phyloP scores from a whole-genome alignment of 495 filamentous ascomycete species.

The Penicillium diatomitis region DNA sequence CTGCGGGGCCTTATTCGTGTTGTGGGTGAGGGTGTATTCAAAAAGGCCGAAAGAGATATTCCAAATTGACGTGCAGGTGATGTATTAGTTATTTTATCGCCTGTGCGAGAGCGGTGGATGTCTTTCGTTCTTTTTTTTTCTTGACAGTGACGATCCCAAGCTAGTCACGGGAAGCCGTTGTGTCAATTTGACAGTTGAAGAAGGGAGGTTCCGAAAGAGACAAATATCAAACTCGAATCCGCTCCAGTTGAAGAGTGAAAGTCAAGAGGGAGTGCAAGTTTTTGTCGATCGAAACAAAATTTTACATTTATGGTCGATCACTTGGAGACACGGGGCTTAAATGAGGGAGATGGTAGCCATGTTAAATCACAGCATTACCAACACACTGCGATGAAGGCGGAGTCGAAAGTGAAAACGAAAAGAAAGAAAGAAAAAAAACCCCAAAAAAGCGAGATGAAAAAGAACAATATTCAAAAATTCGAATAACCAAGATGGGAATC shows the following conservation, averaged over 20 bases:
- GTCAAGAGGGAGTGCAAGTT: slow-evolving; percentile 7
- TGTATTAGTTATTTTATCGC: too few species aligned
- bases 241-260: background rate
- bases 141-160: background rate
- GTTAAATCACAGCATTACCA: too few species aligned
- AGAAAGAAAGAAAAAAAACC: slow-evolving; percentile 1
- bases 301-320: slow-evolving; percentile 9
- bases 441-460: background rate
- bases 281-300: slow-evolving; percentile 17
- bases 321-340: slow-evolving; percentile 18
- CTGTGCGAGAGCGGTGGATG: background rate
- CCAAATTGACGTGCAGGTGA: background rate
- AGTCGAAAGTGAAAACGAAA: too few species aligned
- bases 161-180: background rate
- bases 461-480: background rate
- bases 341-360: slow-evolving; percentile 1
- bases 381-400: too few species aligned
- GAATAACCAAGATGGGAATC: background rate
- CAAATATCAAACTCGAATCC: background rate
- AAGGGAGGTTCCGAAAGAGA: slow-evolving; percentile 8
- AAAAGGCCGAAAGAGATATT: too few species aligned
- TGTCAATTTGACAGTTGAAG: background rate
- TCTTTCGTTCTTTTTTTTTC: background rate
- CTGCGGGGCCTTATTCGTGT: too few species aligned
- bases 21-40: too few species aligned